These are phyloP conservation scores for Byssothecium circinans DNA, from an alignment of 2,329 filamentous ascomycete genomes.

Conservation along the genomic window DNA sequence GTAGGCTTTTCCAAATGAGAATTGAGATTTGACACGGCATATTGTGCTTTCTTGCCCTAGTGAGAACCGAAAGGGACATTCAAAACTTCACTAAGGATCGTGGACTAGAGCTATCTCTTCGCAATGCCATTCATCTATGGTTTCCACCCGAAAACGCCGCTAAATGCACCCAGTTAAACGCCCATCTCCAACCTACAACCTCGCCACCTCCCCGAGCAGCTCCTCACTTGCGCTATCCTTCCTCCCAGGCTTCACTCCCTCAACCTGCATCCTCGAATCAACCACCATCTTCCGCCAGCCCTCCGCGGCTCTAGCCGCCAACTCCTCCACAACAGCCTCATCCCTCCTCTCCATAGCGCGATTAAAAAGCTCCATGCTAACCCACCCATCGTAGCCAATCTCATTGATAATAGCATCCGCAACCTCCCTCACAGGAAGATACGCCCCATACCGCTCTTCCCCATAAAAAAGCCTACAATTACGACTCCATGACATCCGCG, in stretches of 20 bases:
- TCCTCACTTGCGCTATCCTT: constrained; percentile 14
- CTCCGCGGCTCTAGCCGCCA: constrained; percentile 55
- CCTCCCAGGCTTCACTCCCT: constrained; percentile 6
- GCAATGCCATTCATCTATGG: too few species aligned
- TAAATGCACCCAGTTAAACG: too few species aligned
- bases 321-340: constrained; percentile 56
- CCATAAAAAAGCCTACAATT: constrained; percentile 74
- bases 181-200: constrained; percentile 1
- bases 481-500: constrained; percentile 76
- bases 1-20: too few species aligned
- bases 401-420: constrained; percentile 63
- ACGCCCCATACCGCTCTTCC: constrained; percentile 62
- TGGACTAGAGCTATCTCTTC: too few species aligned
- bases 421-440: constrained; percentile 67
- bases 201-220: constrained; percentile 5
- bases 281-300: constrained; percentile 55
- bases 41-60: too few species aligned
- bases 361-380: constrained; percentile 73
- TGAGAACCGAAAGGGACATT: too few species aligned
- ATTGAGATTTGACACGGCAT: too few species aligned
- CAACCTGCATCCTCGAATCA: constrained; percentile 37
- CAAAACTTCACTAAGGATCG: too few species aligned
- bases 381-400: constrained; percentile 68
- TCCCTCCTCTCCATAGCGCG: constrained; percentile 58
- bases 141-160: too few species aligned